Percentiles rank a stretch among this genome's conserved stretches.
Conservation (phyloP, 306 rosid genomes). For the Crotalaria pallida region DNA sequence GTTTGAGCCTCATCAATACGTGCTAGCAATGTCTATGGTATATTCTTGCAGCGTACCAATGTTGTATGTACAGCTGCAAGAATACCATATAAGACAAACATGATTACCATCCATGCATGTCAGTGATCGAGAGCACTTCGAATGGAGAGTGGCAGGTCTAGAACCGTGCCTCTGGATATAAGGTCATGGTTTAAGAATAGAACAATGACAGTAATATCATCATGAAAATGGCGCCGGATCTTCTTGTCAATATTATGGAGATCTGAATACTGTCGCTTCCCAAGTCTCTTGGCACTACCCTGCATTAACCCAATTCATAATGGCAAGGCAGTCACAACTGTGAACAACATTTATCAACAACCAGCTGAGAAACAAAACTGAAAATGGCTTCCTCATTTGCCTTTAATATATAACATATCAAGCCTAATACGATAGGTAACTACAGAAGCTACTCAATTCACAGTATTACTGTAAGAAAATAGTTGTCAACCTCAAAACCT, state of each 20-base stretch:
- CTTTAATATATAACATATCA: no score
- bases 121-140: constrained; percentile 54
- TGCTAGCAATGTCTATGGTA: constrained; percentile 16
- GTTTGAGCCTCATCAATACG: constrained; percentile 13
- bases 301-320: constrained; percentile 32
- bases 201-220: constrained; percentile 74
- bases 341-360: neutral
- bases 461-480: no score
- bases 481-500: no score
- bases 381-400: no score
- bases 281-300: constrained; percentile 89
- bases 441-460: no score
- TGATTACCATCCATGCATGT: constrained; percentile 15
- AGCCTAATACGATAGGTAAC: no score
- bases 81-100: constrained; percentile 21
- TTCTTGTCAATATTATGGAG: constrained; percentile 70
- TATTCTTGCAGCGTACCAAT: constrained; percentile 6
- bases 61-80: constrained; percentile 2
- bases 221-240: constrained; percentile 78
- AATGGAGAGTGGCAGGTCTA: constrained; percentile 51
- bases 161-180: constrained; percentile 45
- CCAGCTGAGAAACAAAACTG: neutral
- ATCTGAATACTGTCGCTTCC: constrained; percentile 79
- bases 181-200: constrained; percentile 77
- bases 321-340: neutral